These are phyloP conservation scores for Ophiostoma sp. DNA, from an alignment of 2,329 filamentous ascomycete genomes.

Conservation along the genomic window DNA sequence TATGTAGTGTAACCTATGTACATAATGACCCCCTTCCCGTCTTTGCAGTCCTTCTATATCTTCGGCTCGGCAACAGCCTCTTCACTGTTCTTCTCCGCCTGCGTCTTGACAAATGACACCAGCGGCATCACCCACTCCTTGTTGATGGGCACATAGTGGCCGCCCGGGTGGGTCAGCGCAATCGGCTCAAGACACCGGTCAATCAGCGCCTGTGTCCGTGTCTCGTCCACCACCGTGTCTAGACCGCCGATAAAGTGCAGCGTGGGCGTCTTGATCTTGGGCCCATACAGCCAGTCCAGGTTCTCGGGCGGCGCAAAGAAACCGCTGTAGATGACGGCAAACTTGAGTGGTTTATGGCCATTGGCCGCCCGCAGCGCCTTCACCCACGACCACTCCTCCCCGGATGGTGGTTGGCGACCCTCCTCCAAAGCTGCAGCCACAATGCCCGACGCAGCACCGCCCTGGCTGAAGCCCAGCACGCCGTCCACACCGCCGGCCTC, in stretches of 20 bases:
- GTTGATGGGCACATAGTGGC: conserved; percentile 83
- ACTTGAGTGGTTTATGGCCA: conserved; percentile 54
- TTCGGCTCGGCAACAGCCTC: conserved; percentile 1
- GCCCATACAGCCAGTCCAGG: conserved; percentile 72
- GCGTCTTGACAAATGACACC: conserved; percentile 42
- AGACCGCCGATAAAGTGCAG: conserved; percentile 80
- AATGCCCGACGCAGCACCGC: conserved; percentile 70
- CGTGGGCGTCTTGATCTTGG: conserved; percentile 72
- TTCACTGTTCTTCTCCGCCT: conserved; percentile 22
- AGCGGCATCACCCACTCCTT: conserved; percentile 79
- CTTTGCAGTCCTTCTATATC: not conserved
- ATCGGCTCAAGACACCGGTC: conserved; percentile 60
- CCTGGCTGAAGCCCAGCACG: conserved; percentile 81
- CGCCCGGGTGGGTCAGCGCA: conserved; percentile 75
- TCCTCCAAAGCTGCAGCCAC: conserved; percentile 74
- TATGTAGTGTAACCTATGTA: not conserved
- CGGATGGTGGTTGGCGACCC: conserved; percentile 32
- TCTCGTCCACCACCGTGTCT: conserved; percentile 86
- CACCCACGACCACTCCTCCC: conserved; percentile 45
- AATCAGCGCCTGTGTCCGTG: conserved; percentile 64
- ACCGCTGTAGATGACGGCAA: conserved; percentile 75
- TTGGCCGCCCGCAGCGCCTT: conserved; percentile 52
- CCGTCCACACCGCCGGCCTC: conserved; percentile 71
- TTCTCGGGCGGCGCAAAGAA: conserved; percentile 65
- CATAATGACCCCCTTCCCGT: not conserved